These are phyloP conservation scores for Alternaria sp. DNA, from an alignment of 2,329 filamentous ascomycete genomes.

Conservation along the genomic window DNA sequence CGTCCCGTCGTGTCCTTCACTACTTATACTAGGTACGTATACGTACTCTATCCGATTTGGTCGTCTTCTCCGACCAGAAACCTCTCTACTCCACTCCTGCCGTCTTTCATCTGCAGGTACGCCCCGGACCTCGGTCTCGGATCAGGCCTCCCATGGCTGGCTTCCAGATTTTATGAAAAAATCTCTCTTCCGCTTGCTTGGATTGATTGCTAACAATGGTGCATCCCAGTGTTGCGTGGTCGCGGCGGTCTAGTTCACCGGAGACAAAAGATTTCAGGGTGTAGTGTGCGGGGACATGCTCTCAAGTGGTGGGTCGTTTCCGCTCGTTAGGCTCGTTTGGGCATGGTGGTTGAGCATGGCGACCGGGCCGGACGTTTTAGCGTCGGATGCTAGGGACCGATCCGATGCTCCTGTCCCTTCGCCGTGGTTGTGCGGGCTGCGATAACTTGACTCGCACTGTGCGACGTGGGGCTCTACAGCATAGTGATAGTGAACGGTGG, in stretches of 20 bases:
- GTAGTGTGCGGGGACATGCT: conserved; percentile 3
- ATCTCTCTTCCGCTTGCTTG: neutral
- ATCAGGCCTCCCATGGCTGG: neutral
- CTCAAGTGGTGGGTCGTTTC: conserved; percentile 3
- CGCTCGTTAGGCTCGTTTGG: conserved; percentile 1
- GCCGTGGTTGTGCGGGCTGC: neutral
- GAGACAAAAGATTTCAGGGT: conserved; percentile 4
- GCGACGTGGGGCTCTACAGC: neutral
- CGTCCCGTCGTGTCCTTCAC: neutral
- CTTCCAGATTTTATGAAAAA: neutral
- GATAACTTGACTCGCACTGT: conserved; percentile 1
- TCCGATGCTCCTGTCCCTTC: conserved; percentile 1
- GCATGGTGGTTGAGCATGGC: neutral
- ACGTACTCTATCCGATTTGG: neutral
- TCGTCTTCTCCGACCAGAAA: neutral
- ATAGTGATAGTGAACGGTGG: neutral
- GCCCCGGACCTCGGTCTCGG: neutral
- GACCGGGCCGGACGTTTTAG: conserved; percentile 1
- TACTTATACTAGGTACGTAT: conserved; percentile 1
- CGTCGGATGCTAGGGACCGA: conserved; percentile 3
- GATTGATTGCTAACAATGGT: conserved; percentile 1
- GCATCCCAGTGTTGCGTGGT: neutral
- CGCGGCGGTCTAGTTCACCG: neutral
- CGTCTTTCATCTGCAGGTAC: conserved; percentile 1
- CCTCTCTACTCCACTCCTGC: neutral